Percentiles rank a stretch among this genome's conserved stretches.
Conservation (phyloP, 106 monocot species). For the Dendrobium nobile region DNA sequence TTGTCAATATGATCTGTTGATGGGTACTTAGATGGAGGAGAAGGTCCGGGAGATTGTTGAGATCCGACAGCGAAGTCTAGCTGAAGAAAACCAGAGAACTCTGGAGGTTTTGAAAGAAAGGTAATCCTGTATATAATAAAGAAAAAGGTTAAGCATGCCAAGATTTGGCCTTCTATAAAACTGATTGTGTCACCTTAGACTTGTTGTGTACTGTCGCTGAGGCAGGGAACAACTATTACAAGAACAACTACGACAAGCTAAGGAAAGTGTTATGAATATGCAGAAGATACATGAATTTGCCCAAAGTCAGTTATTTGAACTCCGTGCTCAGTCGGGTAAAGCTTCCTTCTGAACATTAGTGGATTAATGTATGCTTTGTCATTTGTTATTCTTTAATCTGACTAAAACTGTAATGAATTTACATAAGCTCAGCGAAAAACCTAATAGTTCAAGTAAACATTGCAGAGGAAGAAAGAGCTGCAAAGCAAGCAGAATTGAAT, state of each 20-base stretch:
- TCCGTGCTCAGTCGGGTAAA: conserved; percentile 91
- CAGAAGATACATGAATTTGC: conserved; percentile 91
- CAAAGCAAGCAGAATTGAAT: conserved; percentile 84
- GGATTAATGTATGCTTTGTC: background rate
- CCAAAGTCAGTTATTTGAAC: conserved; percentile 86
- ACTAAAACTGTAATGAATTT: background rate
- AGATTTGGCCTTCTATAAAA: background rate
- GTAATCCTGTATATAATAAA: conserved; percentile 20
- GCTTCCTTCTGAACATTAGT: background rate
- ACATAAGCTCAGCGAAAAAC: background rate
- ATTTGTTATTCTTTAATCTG: background rate
- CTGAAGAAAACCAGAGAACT: conserved; percentile 97
- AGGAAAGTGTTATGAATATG: conserved; percentile 90
- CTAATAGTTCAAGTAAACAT: background rate
- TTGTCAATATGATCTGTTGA: conserved; percentile 2
- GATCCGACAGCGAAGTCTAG: conserved; percentile 86
- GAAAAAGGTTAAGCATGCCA: background rate
- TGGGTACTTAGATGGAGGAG: conserved; percentile 85
- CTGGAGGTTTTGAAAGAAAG: conserved; percentile 95
- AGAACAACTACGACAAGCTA: conserved; percentile 90
- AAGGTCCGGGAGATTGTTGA: conserved; percentile 97
- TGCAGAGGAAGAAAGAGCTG: conserved; percentile 88
- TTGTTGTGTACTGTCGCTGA: conserved; percentile 14
- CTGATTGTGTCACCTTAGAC: conserved; percentile 1
- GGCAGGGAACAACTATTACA: conserved; percentile 76